Evolutionary conservation across 1,284 basidiomycete genomes (phyloP), one percentile per base, ranked within the genome.

Genomic region (Cutaneotrichosporon mucoides): DNA sequence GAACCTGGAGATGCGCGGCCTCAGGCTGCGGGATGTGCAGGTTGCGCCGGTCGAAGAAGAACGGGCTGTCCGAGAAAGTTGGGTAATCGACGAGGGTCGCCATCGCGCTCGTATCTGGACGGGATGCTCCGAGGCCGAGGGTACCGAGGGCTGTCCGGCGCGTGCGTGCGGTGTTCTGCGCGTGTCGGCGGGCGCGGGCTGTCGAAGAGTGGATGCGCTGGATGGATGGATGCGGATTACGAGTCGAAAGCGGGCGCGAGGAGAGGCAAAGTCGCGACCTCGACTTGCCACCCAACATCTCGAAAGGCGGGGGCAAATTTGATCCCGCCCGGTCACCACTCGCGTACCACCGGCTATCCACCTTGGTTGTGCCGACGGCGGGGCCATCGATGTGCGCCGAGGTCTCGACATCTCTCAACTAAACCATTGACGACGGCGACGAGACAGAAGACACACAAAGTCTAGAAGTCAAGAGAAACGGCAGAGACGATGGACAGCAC

Each of bases 51-150:
- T 77, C 76, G 42, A 71, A 77, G 65, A 79, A 79, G 73, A 79
- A 79, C 6, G 78, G 76, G 47, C 70, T 72, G 51, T 76, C 74
- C 34, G 76, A 76, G 59, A 79, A 80, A 6, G 79, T 79, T n/a
- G 71, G 72, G 41, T 64, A 63, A 45, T 74, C 67, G 12, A 61
- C 64, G 34, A 67, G 46, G 8, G 62, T 38, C 5, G 56, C 35
- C 62, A 64, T 64, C n/a, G 13, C 53, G 52, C 35, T n/a, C 8
- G 34, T 11, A 24, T 24, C 24, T 24, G 24, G 24, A 24, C 24
- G 24, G 24, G 24, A 24, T 24, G 24, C 24, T 24, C 24, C 24
- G 24, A 24, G 24, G 24, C 24, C 24, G 24, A 24, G 24, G 24
- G 24, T 24, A 24, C 24, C 24, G 24, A 24, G 24, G 24, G 24